A percentile compares a stretch with the other conserved stretches of the same genome.
phyloP scores from a whole-genome alignment of 2,329 filamentous ascomycete species.

The Rhynchosporium agropyri region DNA sequence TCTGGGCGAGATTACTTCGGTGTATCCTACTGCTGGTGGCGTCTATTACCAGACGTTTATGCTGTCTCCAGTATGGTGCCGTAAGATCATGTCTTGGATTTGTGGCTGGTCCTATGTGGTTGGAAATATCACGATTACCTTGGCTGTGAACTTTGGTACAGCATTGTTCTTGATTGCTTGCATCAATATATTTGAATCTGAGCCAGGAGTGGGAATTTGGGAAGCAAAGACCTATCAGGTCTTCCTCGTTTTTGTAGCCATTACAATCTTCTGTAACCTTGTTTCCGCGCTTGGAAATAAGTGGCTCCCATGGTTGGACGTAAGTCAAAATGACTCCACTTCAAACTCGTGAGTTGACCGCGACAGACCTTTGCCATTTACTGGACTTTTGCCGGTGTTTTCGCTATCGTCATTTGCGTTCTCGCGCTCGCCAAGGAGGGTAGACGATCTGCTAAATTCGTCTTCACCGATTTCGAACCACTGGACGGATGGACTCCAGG shows the following conservation, averaged over 20 bases:
- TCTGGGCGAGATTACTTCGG: slow-evolving; percentile 73
- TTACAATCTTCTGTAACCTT: slow-evolving; percentile 53
- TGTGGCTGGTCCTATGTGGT: slow-evolving; percentile 75
- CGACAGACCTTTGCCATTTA: slow-evolving; percentile 68
- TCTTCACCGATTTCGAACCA: slow-evolving; percentile 69
- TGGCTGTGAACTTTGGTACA: slow-evolving; percentile 67
- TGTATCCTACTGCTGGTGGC: slow-evolving; percentile 73
- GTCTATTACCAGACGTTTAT: slow-evolving; percentile 80
- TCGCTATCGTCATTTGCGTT: slow-evolving; percentile 64
- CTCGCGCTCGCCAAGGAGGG: slow-evolving; percentile 71
- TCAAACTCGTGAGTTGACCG: background rate
- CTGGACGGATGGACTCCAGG: slow-evolving; percentile 70
- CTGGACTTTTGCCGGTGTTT: slow-evolving; percentile 72
- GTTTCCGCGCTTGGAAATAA: slow-evolving; percentile 55
- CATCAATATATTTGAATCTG: slow-evolving; percentile 56
- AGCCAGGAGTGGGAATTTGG: slow-evolving; percentile 51
- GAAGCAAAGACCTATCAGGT: slow-evolving; percentile 48
- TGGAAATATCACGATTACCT: slow-evolving; percentile 77
- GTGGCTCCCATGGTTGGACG: slow-evolving; percentile 63
- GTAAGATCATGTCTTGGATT: slow-evolving; percentile 66
- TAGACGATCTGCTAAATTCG: slow-evolving; percentile 54
- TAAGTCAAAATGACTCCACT: slow-evolving; percentile 47
- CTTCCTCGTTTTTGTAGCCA: slow-evolving; percentile 52
- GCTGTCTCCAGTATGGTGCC: slow-evolving; percentile 62
- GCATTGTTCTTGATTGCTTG: slow-evolving; percentile 53